Percentiles rank a stretch among this genome's conserved stretches.
Evolutionary conservation across 768 basidiomycete species (phyloP).

Genomic region (Lepiota brunneoincarnata): DNA sequence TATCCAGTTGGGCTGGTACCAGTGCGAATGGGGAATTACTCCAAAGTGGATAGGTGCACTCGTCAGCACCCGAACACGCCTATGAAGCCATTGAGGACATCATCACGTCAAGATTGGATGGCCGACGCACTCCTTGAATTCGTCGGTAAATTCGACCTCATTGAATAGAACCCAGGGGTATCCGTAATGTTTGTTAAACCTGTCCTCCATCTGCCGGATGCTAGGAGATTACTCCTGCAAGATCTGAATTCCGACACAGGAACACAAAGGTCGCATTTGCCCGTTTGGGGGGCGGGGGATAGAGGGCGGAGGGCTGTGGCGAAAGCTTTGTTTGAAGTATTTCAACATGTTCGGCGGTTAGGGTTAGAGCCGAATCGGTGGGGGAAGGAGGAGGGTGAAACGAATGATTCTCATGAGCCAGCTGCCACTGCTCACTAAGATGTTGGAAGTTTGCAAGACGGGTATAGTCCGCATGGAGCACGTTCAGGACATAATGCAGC

Average conservation of each 20-base stretch:
- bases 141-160: constrained; percentile 71
- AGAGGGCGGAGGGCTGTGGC: background rate
- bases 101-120: background rate
- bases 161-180: constrained; percentile 89
- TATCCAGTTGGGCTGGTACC: constrained; percentile 80
- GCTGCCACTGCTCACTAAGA: constrained; percentile 27
- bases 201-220: constrained; percentile 72
- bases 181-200: constrained; percentile 73
- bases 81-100: constrained; percentile 17
- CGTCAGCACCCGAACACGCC: constrained; percentile 54
- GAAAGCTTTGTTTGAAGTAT: background rate
- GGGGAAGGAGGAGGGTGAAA: background rate
- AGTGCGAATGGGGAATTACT: constrained; percentile 70
- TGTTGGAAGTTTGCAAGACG: constrained; percentile 40
- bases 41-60: constrained; percentile 63
- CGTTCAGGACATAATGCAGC: constrained; percentile 53
- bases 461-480: constrained; percentile 48
- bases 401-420: constrained; percentile 15
- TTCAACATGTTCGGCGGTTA: constrained; percentile 5
- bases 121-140: constrained; percentile 57
- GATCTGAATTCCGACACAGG: constrained; percentile 56
- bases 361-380: background rate
- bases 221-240: constrained; percentile 51
- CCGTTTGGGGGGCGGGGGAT: constrained; percentile 19
- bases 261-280: constrained; percentile 84